Evolutionary conservation across 2,329 filamentous ascomycete genomes (phyloP).

Genomic region (Shiraia bambusicola): DNA sequence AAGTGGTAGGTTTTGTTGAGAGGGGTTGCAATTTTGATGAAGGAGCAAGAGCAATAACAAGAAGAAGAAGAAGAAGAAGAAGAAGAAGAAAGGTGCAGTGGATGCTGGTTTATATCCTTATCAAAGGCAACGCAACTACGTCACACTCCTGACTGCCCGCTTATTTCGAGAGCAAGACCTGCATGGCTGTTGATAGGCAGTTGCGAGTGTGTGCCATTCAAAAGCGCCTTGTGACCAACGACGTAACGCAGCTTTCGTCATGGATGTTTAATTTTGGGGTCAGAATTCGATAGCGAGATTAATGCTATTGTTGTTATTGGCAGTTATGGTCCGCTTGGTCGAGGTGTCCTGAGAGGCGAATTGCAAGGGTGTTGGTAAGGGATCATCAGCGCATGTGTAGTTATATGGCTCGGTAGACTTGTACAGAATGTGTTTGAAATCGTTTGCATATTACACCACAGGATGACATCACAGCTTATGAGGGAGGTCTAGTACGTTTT

Average conservation of each 20-base stretch:
- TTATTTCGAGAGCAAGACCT: conserved; percentile 8
- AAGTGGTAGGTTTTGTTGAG: conserved; percentile 15
- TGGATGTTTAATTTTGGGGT: neutral
- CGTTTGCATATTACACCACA: too few relatives aligned
- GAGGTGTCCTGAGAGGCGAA: conserved; percentile 5
- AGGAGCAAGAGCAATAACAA: too few relatives aligned
- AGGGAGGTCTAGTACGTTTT: too few relatives aligned
- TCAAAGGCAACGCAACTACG: conserved; percentile 16
- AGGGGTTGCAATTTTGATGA: conserved; percentile 20
- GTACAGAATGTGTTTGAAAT: too few relatives aligned
- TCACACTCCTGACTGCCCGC: conserved; percentile 21
- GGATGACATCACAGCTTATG: too few relatives aligned
- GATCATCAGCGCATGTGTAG: conserved; percentile 1
- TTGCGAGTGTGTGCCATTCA: conserved; percentile 3
- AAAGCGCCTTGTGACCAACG: conserved; percentile 1
- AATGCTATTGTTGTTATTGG: conserved; percentile 1
- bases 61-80: neutral
- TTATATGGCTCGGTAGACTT: conserved; percentile 5
- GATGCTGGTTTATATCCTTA: conserved; percentile 25
- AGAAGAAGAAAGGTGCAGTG: conserved; percentile 2
- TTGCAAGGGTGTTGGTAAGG: conserved; percentile 7
- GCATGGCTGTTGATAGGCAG: conserved; percentile 6
- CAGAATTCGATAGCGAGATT: neutral
- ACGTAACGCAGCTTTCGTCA: conserved; percentile 11
- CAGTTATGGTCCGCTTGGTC: conserved; percentile 6